These are phyloP conservation scores for Plantago ovata DNA, from an alignment of 257 asterid species.

Conservation along the genomic window DNA sequence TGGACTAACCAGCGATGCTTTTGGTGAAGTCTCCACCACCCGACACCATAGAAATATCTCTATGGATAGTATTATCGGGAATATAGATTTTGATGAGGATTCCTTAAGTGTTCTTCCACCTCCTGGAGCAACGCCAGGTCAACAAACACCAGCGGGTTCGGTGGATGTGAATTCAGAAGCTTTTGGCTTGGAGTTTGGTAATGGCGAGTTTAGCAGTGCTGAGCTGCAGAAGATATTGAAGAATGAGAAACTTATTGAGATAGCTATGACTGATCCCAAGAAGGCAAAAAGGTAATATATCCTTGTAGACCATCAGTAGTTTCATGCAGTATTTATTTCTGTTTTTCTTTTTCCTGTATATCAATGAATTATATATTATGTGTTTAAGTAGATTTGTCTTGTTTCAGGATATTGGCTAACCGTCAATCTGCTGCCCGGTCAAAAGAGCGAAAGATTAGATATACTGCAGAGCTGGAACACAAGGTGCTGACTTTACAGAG, in stretches of 20 bases:
- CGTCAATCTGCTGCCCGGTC: neutral
- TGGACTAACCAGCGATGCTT: conserved; percentile 52
- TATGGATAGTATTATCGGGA: conserved; percentile 61
- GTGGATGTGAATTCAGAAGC: conserved; percentile 41
- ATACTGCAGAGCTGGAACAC: neutral
- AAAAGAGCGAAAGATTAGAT: neutral
- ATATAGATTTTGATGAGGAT: conserved; percentile 44
- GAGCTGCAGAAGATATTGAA: conserved; percentile 67
- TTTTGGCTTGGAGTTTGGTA: conserved; percentile 55
- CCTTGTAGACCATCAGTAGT: neutral
- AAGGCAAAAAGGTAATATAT: neutral
- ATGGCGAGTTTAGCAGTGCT: conserved; percentile 62
- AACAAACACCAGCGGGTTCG: conserved; percentile 45
- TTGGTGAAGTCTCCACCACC: conserved; percentile 48
- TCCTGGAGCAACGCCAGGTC: conserved; percentile 55
- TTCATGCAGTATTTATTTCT: too few relatives aligned
- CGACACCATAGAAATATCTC: conserved; percentile 62
- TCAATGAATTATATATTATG: too few relatives aligned
- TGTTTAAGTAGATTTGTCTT: neutral
- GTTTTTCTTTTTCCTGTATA: too few relatives aligned
- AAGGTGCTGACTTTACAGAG: neutral
- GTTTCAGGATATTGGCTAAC: neutral
- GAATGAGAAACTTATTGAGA: conserved; percentile 63
- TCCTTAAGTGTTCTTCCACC: conserved; percentile 51
- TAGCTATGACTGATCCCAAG: conserved; percentile 27